Evolutionary conservation across 805 yeast species (phyloP).

Genomic region (Kuraishia molischiana): DNA sequence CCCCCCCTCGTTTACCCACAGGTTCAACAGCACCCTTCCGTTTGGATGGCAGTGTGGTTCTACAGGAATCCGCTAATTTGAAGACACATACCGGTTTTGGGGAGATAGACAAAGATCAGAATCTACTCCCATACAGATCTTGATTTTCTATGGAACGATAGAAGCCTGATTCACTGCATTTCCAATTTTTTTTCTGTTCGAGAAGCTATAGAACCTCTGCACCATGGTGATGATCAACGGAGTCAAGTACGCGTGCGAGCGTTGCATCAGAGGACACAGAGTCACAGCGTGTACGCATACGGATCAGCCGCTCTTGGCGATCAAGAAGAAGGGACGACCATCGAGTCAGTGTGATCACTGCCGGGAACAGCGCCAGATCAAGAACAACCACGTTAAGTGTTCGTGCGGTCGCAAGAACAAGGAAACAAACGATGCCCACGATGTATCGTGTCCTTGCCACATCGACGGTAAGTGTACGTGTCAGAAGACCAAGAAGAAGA

Average conservation of each 20-base stretch:
- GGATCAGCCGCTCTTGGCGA: slow-evolving; percentile 83
- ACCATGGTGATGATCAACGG: slow-evolving; percentile 86
- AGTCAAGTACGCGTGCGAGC: slow-evolving; percentile 88
- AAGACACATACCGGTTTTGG: too few relatives aligned
- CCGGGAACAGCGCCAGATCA: slow-evolving; percentile 59
- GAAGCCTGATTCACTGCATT: too few relatives aligned
- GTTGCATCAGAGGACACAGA: slow-evolving; percentile 94
- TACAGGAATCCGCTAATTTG: too few relatives aligned
- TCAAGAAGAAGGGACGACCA: slow-evolving; percentile 95
- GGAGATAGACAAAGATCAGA: too few relatives aligned
- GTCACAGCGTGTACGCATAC: slow-evolving; percentile 91
- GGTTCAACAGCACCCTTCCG: too few relatives aligned
- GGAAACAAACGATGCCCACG: slow-evolving; percentile 12
- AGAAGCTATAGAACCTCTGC: too few relatives aligned
- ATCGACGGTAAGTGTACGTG: slow-evolving; percentile 23
- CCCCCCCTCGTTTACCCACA: too few relatives aligned
- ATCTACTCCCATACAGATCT: too few relatives aligned
- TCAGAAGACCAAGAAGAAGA: slow-evolving; percentile 15
- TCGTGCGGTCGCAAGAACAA: slow-evolving; percentile 48
- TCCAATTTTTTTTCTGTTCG: too few relatives aligned
- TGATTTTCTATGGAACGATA: too few relatives aligned
- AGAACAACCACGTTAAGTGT: slow-evolving; percentile 61
- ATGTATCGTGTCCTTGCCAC: slow-evolving; percentile 16
- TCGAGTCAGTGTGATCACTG: slow-evolving; percentile 87
- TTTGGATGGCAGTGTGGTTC: too few relatives aligned